Evolutionary conservation across 805 yeast genomes (phyloP), one percentile per base, ranked within the genome.

Genomic region (Kluyveromyces dobzhanskii): DNA sequence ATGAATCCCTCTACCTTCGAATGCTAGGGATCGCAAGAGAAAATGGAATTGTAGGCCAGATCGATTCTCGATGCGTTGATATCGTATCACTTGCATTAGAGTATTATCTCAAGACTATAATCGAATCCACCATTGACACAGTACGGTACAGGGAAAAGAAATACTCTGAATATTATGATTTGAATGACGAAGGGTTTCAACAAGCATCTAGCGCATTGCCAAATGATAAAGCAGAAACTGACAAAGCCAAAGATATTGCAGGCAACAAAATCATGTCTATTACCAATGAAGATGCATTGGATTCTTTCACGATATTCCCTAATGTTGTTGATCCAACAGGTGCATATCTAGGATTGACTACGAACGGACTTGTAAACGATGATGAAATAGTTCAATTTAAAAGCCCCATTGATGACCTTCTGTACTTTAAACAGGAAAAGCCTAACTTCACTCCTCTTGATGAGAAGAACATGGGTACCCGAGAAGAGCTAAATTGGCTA

Each of bases 1-100:
- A 70, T 30, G 87, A 79, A 33, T 71, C 71, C 28, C 60, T 92
- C 32, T 73, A 76, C 38, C 65, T 78, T 10, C 70, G 87, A 38
- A 78, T 92, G 70, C 62, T 79, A 16, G 92, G 95, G 53, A 78
- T 83, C 8, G 81, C 92, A 47, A 71, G 96, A 50, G 97, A 92
- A 53, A 78, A 86, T 55, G 98, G 98, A 0, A 64, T 92, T 7
- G 70, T 87, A 0, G 95, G 95, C 1, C 76, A 78, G 12, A 69
- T 90, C n/a, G 79, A 77, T 32, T 71, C 79, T n/a, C 78, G 77
- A 16, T 84, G 82, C 4, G 73, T 84, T n/a, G 94, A 87, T 40
- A 65, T 92, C 14, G 57, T 88, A 45, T 65, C 78, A 17, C 59
- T 83, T n/a, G 97, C 96, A 0, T 64, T 92, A 31, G 97, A 90